phyloP scores from a whole-genome alignment of 495 filamentous ascomycete genomes.

The Xylaria bambusicola region DNA sequence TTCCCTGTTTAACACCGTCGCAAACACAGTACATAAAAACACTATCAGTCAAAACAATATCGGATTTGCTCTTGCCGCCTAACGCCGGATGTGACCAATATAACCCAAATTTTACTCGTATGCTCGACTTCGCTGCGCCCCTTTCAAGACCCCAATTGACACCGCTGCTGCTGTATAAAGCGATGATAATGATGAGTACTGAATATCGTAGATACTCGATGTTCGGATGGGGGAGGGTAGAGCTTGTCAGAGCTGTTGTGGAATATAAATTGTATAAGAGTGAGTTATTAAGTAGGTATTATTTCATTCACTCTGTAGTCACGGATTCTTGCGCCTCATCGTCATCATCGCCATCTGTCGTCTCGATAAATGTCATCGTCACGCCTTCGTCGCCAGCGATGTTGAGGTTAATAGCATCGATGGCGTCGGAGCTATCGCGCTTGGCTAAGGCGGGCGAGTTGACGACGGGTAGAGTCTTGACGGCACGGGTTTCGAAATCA shows the following conservation, averaged over 20 bases:
- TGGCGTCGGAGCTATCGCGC: constrained; percentile 33
- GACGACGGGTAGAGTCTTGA: constrained; percentile 26
- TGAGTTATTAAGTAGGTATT: constrained; percentile 8
- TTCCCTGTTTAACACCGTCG: background rate
- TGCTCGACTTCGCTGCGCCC: background rate
- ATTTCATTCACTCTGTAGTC: constrained; percentile 7
- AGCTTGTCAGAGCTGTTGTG: background rate
- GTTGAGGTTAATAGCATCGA: constrained; percentile 53
- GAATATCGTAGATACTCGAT: background rate
- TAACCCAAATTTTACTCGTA: background rate
- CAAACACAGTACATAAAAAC: background rate
- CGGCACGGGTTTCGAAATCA: constrained; percentile 30
- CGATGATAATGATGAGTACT: background rate
- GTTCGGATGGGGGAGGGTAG: too few species aligned
- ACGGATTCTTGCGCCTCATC: constrained; percentile 20
- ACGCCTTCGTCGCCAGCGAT: constrained; percentile 49
- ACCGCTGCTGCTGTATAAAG: background rate
- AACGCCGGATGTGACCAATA: constrained; percentile 3
- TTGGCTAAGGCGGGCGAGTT: constrained; percentile 27
- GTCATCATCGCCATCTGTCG: constrained; percentile 41
- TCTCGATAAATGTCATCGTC: constrained; percentile 54
- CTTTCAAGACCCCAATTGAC: background rate
- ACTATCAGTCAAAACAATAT: background rate
- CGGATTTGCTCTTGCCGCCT: background rate
- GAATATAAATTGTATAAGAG: too few species aligned